Base-by-base conservation (phyloP, 2,329 filamentous ascomycete genomes). In the Parastagonospora avenae region DNA sequence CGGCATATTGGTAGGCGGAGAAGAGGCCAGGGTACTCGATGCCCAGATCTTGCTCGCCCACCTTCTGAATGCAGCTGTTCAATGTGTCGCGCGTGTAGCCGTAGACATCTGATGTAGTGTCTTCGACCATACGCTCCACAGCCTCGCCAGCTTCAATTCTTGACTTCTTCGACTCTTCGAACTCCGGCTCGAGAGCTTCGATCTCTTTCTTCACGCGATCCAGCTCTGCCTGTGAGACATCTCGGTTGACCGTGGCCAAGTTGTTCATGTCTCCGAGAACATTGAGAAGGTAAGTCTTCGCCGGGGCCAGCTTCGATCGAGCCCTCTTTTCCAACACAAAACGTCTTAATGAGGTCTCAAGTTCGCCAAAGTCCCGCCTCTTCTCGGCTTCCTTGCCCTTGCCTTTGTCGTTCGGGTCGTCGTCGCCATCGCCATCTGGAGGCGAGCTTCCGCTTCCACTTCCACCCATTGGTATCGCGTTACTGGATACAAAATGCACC, bases 401-500 rank as follows among this genome's bases (percentile, higher is more conserved):
- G 49, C 89, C 55, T 77, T 76, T 4, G 46, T 80, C 80, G 33
- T 76, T 78, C 38, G 76, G 75, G 50, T 76, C 77, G 30, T 74
- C 72, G 43, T 76, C 74, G 8, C 62, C 68, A 44, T 75, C 72
- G 37, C 64, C 70, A 46, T 70, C 76, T 29, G 64, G 62, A 36
- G 68, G 63, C 8, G 63, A 61, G 59, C 66, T 44, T 33, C 71
- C 69, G 42, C 62, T 24, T 24, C 19, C 37, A 19, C 37, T 59
- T 30, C 59, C 60, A 12, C 83, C 80, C 47, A 90, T 87, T 0
- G 93, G 93, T 52, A 99, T 90, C 3, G 92, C 92, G 71, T 97
- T 96, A 70, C 93, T 97, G 2, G 94, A 97, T 2, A 99, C 94
- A 62, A 99, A 99, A 71, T 99, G 94, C 3, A 99, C 94, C 7